These are phyloP conservation scores for Ceratobasidium sp. DNA, from an alignment of 1,284 basidiomycete species.

Conservation along the genomic window DNA sequence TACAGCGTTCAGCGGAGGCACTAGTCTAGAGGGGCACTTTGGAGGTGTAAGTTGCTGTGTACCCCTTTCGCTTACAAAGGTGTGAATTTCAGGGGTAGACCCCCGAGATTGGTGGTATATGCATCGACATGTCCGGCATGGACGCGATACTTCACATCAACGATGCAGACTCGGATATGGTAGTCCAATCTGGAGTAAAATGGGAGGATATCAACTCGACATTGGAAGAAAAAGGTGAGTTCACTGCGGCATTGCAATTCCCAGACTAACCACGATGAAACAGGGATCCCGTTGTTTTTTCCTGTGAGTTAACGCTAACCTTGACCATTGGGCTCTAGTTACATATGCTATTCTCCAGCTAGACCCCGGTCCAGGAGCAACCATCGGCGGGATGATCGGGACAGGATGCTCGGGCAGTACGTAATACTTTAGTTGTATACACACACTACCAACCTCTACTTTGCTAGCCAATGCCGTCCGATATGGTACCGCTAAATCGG, in stretches of 20 bases:
- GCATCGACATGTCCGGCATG: conserved; percentile 87
- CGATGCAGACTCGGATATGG: conserved; percentile 81
- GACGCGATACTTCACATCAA: conserved; percentile 82
- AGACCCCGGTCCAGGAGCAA: conserved; percentile 82
- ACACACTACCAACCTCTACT: conserved; percentile 5
- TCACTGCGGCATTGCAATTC: not conserved
- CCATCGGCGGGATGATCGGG: conserved; percentile 92
- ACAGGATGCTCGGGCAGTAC: conserved; percentile 83
- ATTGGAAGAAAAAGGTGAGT: conserved; percentile 66
- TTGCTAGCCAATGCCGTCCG: conserved; percentile 83
- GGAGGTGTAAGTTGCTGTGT: conserved; percentile 60
- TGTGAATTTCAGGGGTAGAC: conserved; percentile 6
- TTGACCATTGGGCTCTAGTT: not conserved
- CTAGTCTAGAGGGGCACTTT: conserved; percentile 73
- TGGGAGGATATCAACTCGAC: conserved; percentile 90
- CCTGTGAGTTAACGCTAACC: conserved; percentile 65
- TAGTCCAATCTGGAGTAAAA: conserved; percentile 82
- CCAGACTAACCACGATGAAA: too few relatives aligned
- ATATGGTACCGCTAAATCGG: conserved; percentile 86
- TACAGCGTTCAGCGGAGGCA: conserved; percentile 75
- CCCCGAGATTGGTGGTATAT: conserved; percentile 72
- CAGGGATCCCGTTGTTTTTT: conserved; percentile 82
- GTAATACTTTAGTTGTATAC: conserved; percentile 51
- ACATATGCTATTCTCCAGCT: conserved; percentile 59
- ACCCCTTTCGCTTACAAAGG: not conserved